phyloP scores from a whole-genome alignment of 2,329 filamentous ascomycete species.

The Fonsecaea pedrosoi region DNA sequence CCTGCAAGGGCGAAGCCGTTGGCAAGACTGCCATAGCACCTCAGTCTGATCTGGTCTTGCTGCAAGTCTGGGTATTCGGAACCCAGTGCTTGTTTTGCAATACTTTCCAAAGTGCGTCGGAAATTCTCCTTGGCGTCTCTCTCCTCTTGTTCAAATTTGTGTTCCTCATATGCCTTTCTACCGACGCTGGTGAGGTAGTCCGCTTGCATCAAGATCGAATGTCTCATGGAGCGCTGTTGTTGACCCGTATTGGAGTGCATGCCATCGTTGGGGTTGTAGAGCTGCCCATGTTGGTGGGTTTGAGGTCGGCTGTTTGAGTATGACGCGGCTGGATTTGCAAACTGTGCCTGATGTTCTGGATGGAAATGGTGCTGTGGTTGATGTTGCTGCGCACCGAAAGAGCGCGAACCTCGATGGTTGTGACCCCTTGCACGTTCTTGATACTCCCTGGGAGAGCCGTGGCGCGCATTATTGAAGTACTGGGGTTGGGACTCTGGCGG shows the following conservation, averaged over 20 bases:
- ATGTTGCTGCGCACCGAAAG: conserved; percentile 18
- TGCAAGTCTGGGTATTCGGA: conserved; percentile 55
- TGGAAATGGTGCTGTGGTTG: conserved; percentile 6
- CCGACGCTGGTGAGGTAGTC: conserved; percentile 37
- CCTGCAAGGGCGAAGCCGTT: conserved; percentile 85
- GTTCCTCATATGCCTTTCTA: conserved; percentile 20
- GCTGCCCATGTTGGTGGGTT: conserved; percentile 9
- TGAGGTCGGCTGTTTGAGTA: conserved; percentile 26
- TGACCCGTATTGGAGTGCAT: conserved; percentile 24
- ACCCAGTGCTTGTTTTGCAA: conserved; percentile 62
- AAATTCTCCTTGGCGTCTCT: conserved; percentile 75
- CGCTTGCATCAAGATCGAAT: conserved; percentile 36
- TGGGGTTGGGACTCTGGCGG: conserved; percentile 14
- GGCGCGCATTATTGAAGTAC: conserved; percentile 12
- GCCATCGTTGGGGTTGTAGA: conserved; percentile 31
- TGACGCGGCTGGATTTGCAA: conserved; percentile 7
- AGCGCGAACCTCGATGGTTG: conserved; percentile 12
- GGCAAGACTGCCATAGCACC: conserved; percentile 80
- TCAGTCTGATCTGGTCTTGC: conserved; percentile 67
- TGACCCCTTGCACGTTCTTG: conserved; percentile 32
- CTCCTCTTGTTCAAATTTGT: conserved; percentile 53
- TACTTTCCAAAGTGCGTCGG: conserved; percentile 66
- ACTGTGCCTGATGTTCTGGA: conserved; percentile 2
- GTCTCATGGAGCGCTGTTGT: conserved; percentile 30
- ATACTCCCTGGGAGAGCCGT: conserved; percentile 32